These are phyloP conservation scores for Mycena kentingensis DNA, from an alignment of 768 basidiomycete genomes.

Conservation along the genomic window DNA sequence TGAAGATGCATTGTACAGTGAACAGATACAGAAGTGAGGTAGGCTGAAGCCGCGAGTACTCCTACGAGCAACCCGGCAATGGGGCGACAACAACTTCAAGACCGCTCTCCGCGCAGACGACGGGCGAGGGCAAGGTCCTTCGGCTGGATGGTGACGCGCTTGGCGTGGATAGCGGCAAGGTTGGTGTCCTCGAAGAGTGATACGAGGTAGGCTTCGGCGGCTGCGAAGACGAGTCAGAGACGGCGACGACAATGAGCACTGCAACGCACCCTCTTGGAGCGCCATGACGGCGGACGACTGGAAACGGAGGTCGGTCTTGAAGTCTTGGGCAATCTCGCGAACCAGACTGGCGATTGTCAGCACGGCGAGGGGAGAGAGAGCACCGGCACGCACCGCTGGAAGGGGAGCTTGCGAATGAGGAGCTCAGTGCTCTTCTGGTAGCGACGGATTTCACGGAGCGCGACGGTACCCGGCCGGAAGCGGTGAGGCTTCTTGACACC, in stretches of 20 bases:
- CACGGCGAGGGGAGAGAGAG: too few relatives aligned
- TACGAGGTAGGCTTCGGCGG: constrained; percentile 26
- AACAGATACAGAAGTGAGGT: too few relatives aligned
- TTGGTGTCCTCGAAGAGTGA: constrained; percentile 45
- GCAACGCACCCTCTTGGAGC: constrained; percentile 84
- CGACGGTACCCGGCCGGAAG: constrained; percentile 25
- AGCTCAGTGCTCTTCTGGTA: constrained; percentile 26
- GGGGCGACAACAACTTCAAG: too few relatives aligned
- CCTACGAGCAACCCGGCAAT: too few relatives aligned
- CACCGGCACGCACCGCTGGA: too few relatives aligned
- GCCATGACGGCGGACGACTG: constrained; percentile 79
- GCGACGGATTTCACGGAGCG: constrained; percentile 24
- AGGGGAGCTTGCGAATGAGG: constrained; percentile 25
- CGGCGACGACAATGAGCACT: constrained; percentile 62
- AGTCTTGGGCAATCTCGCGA: constrained; percentile 64
- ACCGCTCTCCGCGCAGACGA: constrained; percentile 68
- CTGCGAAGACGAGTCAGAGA: constrained; percentile 28
- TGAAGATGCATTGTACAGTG: too few relatives aligned
- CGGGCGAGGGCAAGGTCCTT: constrained; percentile 80
- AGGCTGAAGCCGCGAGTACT: too few relatives aligned
- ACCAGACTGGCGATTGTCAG: too few relatives aligned
- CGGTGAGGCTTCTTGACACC: constrained; percentile 45
- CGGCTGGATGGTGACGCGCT: constrained; percentile 85
- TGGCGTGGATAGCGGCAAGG: constrained; percentile 84
- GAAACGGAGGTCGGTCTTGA: constrained; percentile 71